Conservation (phyloP, 768 basidiomycete species). For the Trichaptum fuscoviolaceum region DNA sequence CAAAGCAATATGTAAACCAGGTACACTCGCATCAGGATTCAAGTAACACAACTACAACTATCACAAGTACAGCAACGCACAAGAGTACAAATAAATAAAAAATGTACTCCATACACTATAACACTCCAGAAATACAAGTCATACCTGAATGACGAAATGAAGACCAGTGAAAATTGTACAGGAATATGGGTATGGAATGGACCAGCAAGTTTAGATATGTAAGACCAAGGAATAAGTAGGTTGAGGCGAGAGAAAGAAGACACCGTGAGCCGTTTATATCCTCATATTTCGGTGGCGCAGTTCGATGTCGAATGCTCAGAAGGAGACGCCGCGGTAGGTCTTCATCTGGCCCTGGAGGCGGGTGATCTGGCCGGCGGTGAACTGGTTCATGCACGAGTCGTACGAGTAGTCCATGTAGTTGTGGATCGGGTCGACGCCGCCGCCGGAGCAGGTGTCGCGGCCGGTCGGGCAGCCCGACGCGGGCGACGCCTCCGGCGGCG, state of each 20-base stretch:
- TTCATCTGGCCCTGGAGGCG: slow-evolving; percentile 37
- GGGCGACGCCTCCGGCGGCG: slow-evolving; percentile 39
- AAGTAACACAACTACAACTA: neutral
- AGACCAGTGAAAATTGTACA: neutral
- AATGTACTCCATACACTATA: neutral
- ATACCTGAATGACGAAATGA: neutral
- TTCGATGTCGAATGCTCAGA: neutral
- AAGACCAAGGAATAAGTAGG: too few species aligned
- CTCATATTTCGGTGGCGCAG: neutral
- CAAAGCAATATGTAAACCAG: too few species aligned
- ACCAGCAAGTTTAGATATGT: neutral
- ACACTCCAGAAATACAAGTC: neutral
- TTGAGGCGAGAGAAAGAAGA: neutral
- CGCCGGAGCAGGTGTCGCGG: slow-evolving; percentile 24
- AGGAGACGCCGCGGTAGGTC: slow-evolving; percentile 37
- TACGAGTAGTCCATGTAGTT: slow-evolving; percentile 54
- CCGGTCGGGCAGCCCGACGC: slow-evolving; percentile 32
- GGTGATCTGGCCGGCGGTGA: slow-evolving; percentile 35
- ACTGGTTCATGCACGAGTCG: slow-evolving; percentile 46
- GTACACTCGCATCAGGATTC: too few species aligned
- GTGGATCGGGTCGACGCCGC: slow-evolving; percentile 36
- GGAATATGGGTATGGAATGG: neutral
- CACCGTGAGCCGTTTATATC: neutral
- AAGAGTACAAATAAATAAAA: neutral
- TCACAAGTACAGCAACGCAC: neutral